Conservation (phyloP, 2,329 filamentous ascomycete species). For the Apiospora malaysiana region DNA sequence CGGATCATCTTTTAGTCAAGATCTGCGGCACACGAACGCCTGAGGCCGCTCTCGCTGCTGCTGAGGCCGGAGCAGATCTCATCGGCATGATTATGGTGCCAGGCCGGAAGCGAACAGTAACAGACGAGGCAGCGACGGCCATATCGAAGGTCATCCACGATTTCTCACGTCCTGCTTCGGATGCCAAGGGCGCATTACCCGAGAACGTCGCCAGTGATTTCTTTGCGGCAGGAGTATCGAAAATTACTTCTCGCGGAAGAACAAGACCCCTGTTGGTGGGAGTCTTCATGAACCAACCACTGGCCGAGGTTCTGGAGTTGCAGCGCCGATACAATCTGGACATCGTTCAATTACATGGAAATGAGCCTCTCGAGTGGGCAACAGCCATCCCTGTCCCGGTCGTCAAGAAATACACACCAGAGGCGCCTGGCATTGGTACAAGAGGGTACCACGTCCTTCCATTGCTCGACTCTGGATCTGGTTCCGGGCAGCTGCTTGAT, state of each 20-base stretch:
- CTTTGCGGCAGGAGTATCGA: slow-evolving; percentile 64
- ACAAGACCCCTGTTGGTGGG: slow-evolving; percentile 81
- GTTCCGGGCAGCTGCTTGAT: slow-evolving; percentile 81
- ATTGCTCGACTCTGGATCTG: slow-evolving; percentile 85
- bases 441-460: slow-evolving; percentile 85
- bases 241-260: slow-evolving; percentile 48
- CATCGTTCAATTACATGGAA: slow-evolving; percentile 89
- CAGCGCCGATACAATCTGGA: slow-evolving; percentile 80
- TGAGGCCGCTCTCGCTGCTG: slow-evolving; percentile 79
- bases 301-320: slow-evolving; percentile 80
- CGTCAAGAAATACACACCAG: slow-evolving; percentile 82
- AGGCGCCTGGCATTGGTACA: slow-evolving; percentile 71
- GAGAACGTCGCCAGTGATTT: slow-evolving; percentile 64
- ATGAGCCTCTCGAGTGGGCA: slow-evolving; percentile 93
- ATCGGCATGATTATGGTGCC: slow-evolving; percentile 92
- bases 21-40: slow-evolving; percentile 90
- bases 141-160: slow-evolving; percentile 82
- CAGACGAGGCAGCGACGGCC: slow-evolving; percentile 75
- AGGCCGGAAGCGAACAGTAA: slow-evolving; percentile 79
- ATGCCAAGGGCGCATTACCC: slow-evolving; percentile 36
- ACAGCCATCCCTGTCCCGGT: slow-evolving; percentile 89
- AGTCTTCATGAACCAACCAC: slow-evolving; percentile 90
- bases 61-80: slow-evolving; percentile 87
- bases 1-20: slow-evolving; percentile 75
- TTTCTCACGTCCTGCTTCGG: slow-evolving; percentile 43